phyloP scores from a whole-genome alignment of 2,329 filamentous ascomycete genomes.

The Fusarium sp. region DNA sequence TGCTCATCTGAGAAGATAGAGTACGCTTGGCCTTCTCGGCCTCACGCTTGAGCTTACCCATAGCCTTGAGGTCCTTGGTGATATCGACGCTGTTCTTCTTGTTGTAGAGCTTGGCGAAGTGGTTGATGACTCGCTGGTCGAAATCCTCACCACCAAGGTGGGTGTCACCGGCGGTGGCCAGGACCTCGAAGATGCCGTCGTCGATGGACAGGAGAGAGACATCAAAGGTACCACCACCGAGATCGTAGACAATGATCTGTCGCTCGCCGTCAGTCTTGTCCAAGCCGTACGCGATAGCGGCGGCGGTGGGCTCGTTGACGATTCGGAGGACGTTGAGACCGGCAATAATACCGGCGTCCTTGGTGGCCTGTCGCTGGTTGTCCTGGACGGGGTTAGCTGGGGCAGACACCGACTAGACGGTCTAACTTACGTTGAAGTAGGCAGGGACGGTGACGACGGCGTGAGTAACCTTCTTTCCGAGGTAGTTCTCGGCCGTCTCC shows the following conservation, averaged over 20 bases:
- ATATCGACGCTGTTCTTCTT: slow-evolving; percentile 96
- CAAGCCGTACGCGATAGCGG: slow-evolving; percentile 94
- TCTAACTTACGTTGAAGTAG: slow-evolving; percentile 83
- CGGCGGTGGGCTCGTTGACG: slow-evolving; percentile 96
- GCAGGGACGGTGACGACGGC: slow-evolving; percentile 94
- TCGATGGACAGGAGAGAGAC: slow-evolving; percentile 94
- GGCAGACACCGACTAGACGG: neutral
- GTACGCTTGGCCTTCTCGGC: slow-evolving; percentile 99
- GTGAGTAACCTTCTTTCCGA: slow-evolving; percentile 88
- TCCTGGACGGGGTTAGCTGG: slow-evolving; percentile 64
- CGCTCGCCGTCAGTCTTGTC: slow-evolving; percentile 88
- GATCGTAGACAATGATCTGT: slow-evolving; percentile 94
- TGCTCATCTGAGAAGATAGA: slow-evolving; percentile 93
- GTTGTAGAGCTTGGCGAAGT: slow-evolving; percentile 98
- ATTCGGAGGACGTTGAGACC: slow-evolving; percentile 96
- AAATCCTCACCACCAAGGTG: slow-evolving; percentile 99
- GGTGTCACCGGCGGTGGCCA: slow-evolving; percentile 96
- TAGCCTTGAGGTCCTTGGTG: slow-evolving; percentile 95
- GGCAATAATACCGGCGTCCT: slow-evolving; percentile 93
- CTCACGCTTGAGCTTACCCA: slow-evolving; percentile 99
- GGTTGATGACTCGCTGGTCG: slow-evolving; percentile 96
- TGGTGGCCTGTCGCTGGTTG: slow-evolving; percentile 96
- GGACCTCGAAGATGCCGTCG: slow-evolving; percentile 92
- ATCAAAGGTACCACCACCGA: slow-evolving; percentile 96
- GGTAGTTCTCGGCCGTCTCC: slow-evolving; percentile 84